Evolutionary conservation across 345 rosid genomes (phyloP).

Genomic region (Carallia brachiata): DNA sequence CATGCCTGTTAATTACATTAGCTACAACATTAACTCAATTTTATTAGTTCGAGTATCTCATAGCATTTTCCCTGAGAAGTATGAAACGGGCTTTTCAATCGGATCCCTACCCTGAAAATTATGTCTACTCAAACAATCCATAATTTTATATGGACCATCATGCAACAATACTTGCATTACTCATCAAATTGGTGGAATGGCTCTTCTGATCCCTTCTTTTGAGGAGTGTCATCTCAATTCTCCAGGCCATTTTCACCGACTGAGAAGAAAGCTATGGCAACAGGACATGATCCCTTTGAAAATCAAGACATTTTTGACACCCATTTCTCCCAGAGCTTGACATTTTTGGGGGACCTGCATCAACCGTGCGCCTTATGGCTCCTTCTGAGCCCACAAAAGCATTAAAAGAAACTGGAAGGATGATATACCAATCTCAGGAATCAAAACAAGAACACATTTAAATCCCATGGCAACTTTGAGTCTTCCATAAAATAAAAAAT

Average conservation of each 20-base stretch:
- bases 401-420: constrained; percentile 5
- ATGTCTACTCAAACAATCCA: constrained; percentile 31
- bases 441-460: background rate
- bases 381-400: background rate
- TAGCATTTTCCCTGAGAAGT: too few relatives aligned
- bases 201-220: constrained; percentile 14
- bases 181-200: constrained; percentile 8
- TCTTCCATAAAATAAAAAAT: background rate
- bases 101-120: constrained; percentile 42
- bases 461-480: background rate
- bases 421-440: background rate
- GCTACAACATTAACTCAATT: too few relatives aligned
- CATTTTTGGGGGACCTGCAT: constrained; percentile 2
- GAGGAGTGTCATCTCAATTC: constrained; percentile 6
- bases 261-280: constrained; percentile 5
- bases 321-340: background rate
- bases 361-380: background rate
- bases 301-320: background rate
- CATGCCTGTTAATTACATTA: too few relatives aligned
- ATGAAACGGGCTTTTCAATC: constrained; percentile 22
- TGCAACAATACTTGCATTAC: constrained; percentile 20
- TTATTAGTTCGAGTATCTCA: background rate
- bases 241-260: constrained; percentile 21
- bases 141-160: constrained; percentile 45
- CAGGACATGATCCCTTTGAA: background rate